Base-by-base conservation (phyloP, 306 rosid species). In the Vigna hirtella region DNA sequence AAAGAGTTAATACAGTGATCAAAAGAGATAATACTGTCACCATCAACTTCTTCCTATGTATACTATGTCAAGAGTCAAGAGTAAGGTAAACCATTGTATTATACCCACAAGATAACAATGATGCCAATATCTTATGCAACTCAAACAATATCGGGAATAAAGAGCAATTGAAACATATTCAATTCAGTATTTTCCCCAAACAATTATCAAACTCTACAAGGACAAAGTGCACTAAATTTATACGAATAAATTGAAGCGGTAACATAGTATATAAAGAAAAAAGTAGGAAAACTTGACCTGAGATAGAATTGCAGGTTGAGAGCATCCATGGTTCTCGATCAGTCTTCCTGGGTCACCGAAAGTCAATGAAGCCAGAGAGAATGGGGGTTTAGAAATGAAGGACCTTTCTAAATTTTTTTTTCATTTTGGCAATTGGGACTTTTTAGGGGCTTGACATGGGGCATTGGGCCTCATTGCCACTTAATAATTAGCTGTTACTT, bases 211-310 rank as follows among this genome's bases (percentile, higher is more conserved):
- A 56, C 70, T 12, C 26, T 9, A 34, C 40, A 3, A 14, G 32
- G 43, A 38, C 36, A 47, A 55, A 61, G 32, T 45, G 17, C 15
- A 43, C 9, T 66, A 22, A 34, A 24, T 15, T 59, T 51, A 72
- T 12, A 10, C 18, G 67, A 62, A 18, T 49, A 51, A 61, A 56
- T 36, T 66, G 12, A 34, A 74, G 17, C 49, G 15, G 16, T 22
- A 48, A 68, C 51, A 2, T 3, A 63, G 51, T 4, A 40, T 30
- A 16, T 47, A 51, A 75, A 30, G 30, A 55, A 51, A 75, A 7
- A 24, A 42, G 47, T 26, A 48, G 30, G 47, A 48, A 57, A 52
- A 57, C 10, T 58, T 66, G 3, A 76, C 81, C 85, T 81, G 73
- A 50, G 68, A 67, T n/a, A 17, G 8, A 32, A 58, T 51, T 45